Conservation (phyloP, 495 filamentous ascomycete genomes). For the Lasiosphaeria miniovina region DNA sequence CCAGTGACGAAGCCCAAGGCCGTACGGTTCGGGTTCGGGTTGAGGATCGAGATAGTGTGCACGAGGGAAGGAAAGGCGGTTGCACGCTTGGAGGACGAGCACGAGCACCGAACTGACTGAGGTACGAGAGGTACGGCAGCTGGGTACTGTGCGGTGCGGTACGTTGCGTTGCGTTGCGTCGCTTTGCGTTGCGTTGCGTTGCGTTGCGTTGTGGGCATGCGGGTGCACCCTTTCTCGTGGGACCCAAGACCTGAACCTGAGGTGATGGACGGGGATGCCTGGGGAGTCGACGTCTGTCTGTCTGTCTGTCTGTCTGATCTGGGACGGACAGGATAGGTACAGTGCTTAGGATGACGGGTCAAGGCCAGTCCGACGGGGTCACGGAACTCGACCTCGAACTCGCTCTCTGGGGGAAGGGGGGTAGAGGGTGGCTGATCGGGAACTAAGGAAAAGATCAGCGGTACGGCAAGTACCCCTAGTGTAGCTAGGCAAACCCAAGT, state of each 20-base stretch:
- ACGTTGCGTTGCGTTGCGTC: neutral
- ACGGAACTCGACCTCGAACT: neutral
- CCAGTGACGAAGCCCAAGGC: neutral
- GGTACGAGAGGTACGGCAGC: neutral
- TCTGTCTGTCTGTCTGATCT: too few species aligned
- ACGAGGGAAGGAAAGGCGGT: neutral
- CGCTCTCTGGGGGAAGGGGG: neutral
- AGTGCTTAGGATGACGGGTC: neutral
- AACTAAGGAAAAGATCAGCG: too few species aligned
- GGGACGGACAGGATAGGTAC: neutral
- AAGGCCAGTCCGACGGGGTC: neutral
- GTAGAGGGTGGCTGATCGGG: neutral
- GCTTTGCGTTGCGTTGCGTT: neutral
- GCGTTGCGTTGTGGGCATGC: neutral
- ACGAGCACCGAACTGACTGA: neutral
- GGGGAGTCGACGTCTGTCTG: too few species aligned
- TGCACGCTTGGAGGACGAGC: too few species aligned
- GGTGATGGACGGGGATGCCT: neutral
- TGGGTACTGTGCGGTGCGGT: neutral
- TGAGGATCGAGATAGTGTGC: too few species aligned
- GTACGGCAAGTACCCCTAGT: too few species aligned
- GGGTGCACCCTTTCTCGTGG: slow-evolving; percentile 7
- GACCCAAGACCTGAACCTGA: neutral
- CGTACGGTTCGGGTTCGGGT: too few species aligned
- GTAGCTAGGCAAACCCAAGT: too few species aligned